Conservation (phyloP, 2,329 filamentous ascomycete genomes). For the Phoma sp. region DNA sequence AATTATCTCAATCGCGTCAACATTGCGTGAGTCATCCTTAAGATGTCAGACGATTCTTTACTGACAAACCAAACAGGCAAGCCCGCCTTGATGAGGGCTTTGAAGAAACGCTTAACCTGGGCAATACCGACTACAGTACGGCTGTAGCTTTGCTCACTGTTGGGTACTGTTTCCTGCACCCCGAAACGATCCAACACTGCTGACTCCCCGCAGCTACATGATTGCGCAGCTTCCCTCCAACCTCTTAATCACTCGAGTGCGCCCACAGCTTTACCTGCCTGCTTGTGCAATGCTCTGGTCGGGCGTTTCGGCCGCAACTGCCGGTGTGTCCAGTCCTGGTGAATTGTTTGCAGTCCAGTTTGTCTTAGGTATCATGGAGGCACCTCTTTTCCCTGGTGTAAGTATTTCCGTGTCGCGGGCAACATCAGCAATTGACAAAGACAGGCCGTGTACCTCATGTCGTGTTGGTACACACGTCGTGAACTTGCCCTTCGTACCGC, state of each 20-base stretch:
- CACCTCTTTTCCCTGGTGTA: conserved; percentile 64
- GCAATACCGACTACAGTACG: conserved; percentile 24
- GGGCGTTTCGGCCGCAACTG: conserved; percentile 54
- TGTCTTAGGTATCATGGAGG: conserved; percentile 73
- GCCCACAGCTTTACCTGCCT: conserved; percentile 18
- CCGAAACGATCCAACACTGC: background rate
- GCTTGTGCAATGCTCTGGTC: conserved; percentile 16
- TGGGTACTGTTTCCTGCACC: conserved; percentile 4
- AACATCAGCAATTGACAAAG: background rate
- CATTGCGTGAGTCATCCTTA: too few relatives aligned
- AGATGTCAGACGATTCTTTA: too few relatives aligned
- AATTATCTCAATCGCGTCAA: too few relatives aligned
- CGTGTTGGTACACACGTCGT: conserved; percentile 19
- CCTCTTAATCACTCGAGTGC: conserved; percentile 18
- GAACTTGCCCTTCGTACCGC: conserved; percentile 16
- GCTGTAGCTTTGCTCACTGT: conserved; percentile 20
- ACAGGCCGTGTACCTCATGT: conserved; percentile 19
- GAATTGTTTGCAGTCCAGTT: conserved; percentile 55
- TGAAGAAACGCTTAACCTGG: conserved; percentile 18
- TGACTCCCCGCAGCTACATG: too few relatives aligned
- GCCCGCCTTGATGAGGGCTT: conserved; percentile 22
- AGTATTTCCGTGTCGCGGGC: background rate
- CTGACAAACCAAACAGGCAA: conserved; percentile 11
- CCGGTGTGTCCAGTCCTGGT: conserved; percentile 65
- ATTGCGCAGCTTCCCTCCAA: background rate